Conservation (phyloP, 306 rosid species). For the Gynostemma pentaphyllum region DNA sequence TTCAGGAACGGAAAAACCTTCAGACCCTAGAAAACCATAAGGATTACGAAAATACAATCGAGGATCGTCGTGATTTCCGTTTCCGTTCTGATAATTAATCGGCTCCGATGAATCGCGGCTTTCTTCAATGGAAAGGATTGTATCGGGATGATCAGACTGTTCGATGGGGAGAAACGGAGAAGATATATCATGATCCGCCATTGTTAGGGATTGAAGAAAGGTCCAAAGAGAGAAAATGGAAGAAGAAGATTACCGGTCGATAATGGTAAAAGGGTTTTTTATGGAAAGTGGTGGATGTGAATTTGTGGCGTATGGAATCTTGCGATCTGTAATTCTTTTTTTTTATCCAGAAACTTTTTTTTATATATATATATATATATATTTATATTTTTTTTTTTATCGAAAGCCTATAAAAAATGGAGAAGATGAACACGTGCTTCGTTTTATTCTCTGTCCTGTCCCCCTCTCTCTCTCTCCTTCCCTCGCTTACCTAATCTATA, state of each 20-base stretch:
- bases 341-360: no score
- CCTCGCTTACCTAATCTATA: no score
- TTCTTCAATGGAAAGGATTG: slow-evolving; percentile 29
- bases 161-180: slow-evolving; percentile 42
- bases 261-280: neutral
- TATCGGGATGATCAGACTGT: slow-evolving; percentile 31
- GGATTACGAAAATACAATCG: slow-evolving; percentile 28
- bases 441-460: no score
- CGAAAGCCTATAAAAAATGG: no score
- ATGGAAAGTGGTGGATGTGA: neutral
- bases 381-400: no score
- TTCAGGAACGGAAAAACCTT: slow-evolving; percentile 35
- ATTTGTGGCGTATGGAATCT: no score
- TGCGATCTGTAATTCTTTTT: no score
- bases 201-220: slow-evolving; percentile 7
- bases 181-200: slow-evolving; percentile 49
- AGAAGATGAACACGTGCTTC: no score
- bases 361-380: no score
- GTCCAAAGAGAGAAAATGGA: neutral
- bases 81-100: neutral
- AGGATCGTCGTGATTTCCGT: neutral
- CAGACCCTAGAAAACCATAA: slow-evolving; percentile 38
- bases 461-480: no score
- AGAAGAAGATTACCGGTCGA: neutral
- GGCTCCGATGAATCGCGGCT: neutral